Evolutionary conservation across 1,284 basidiomycete species (phyloP), one percentile per base, ranked within the genome.

Genomic region (Omphalotus olearius): DNA sequence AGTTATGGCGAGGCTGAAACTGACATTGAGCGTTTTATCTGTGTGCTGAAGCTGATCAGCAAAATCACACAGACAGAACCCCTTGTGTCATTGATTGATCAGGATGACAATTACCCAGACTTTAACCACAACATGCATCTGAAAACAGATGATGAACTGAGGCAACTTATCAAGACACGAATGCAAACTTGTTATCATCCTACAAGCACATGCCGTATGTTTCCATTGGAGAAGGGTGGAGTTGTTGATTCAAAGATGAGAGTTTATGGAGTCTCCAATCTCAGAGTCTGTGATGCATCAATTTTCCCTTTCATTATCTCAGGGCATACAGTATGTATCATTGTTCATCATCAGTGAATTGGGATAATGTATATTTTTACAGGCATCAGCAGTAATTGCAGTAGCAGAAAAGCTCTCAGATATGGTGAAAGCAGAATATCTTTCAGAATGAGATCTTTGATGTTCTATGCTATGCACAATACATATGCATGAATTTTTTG

Each of bases 1-100:
- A 85, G 83, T 54, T 86, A 87, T 59, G 67, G 85, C 41, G 65
- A 77, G 14, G 72, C 74, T 4, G 62, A 70, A 23, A 76, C 82
- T 57, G 85, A 88, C 58, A 51, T 85, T n/a, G 70, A 75, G 39
- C 74, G 71, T 33, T 67, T 87, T 45, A 61, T 78, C n/a, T 78
- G 82, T 33, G 80, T 78, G 3, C 63, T 79, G 30, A 76, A 74
- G 47, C 66, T 80, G 18, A 65, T 75, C 44, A 59, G 75, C 51
- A 77, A 73, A 50, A 72, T 85, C 40, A 71, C 74, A 0, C 70
- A 70, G 43, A 71, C 78, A 0, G 65, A 76, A 23, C 83, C 84
- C 0, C 61, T 86, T 40, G 69, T 70, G 0, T 62, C 70, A 9
- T 58, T 74, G 35, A 64, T 84, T 40, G 45, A 37, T 13, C 37